phyloP scores from a whole-genome alignment of 1,284 basidiomycete genomes.

The Cutaneotrichosporon dermatis region DNA sequence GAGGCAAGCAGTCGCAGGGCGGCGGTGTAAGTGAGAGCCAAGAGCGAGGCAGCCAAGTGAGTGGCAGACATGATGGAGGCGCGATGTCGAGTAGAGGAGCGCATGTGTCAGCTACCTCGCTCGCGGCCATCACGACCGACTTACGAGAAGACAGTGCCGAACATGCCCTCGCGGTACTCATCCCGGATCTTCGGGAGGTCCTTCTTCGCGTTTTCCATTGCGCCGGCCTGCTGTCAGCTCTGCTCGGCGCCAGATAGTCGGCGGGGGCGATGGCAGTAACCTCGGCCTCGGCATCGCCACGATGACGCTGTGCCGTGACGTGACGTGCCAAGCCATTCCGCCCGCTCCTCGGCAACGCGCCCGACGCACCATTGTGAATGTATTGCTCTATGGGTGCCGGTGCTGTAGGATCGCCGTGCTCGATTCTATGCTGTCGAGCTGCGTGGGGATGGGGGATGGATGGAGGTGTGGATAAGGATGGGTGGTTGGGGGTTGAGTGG shows the following conservation, averaged over 20 bases:
- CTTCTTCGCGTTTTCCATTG: conserved; percentile 81
- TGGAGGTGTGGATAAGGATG: too few relatives aligned
- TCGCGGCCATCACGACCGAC: conserved; percentile 5
- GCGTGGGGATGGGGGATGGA: not conserved
- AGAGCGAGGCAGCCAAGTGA: too few relatives aligned
- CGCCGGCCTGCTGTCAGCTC: conserved; percentile 62
- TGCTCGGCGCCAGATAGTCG: too few relatives aligned
- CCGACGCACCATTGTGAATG: not conserved
- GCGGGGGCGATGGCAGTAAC: too few relatives aligned
- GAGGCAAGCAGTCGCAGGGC: too few relatives aligned
- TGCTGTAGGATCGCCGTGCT: not conserved
- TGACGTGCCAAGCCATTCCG: not conserved
- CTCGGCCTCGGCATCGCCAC: not conserved
- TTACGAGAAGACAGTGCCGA: conserved; percentile 72
- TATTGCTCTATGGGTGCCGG: not conserved
- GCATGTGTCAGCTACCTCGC: conserved; percentile 3
- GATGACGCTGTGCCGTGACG: not conserved
- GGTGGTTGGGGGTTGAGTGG: too few relatives aligned
- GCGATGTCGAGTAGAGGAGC: not conserved
- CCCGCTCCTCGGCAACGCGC: not conserved
- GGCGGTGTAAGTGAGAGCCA: too few relatives aligned
- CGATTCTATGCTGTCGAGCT: not conserved
- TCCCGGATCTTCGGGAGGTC: conserved; percentile 79
- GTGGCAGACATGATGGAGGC: too few relatives aligned
- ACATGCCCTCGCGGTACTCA: conserved; percentile 82